phyloP scores from a whole-genome alignment of 108 stramenopile genomes.

The Fistulifera pelliculosa region DNA sequence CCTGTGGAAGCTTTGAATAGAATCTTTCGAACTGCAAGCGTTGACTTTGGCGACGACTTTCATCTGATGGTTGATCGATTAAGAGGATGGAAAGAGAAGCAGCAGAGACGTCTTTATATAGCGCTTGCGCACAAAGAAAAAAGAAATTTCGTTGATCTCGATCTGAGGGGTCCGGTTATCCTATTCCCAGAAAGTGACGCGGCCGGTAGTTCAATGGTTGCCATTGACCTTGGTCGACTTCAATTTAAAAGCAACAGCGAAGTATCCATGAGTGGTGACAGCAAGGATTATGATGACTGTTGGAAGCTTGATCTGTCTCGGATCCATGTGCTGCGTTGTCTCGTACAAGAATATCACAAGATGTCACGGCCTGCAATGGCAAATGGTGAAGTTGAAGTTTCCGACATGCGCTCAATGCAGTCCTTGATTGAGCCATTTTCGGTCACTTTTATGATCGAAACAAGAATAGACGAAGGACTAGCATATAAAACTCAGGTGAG shows the following conservation, averaged over 20 bases:
- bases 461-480: conserved; percentile 14
- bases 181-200: conserved; percentile 41
- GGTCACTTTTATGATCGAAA: conserved; percentile 38
- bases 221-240: conserved; percentile 51
- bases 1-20: conserved; percentile 45
- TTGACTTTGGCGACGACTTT: conserved; percentile 56
- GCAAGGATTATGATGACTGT: conserved; percentile 31
- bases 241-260: conserved; percentile 25
- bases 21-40: conserved; percentile 47
- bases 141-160: conserved; percentile 42
- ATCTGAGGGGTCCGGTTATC: conserved; percentile 51
- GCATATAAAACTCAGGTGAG: conserved; percentile 17
- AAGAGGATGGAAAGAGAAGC: conserved; percentile 33
- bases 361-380: too few species aligned
- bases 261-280: not conserved
- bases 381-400: too few species aligned
- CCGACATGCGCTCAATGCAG: not conserved
- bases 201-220: conserved; percentile 28
- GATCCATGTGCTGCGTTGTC: conserved; percentile 33
- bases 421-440: conserved; percentile 65
- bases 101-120: conserved; percentile 34
- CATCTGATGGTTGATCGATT: conserved; percentile 34
- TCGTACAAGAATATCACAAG: not conserved
- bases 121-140: conserved; percentile 51
- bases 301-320: conserved; percentile 43